Conservation (phyloP, 495 filamentous ascomycete species). For the Staphylotrichum tortipilum region DNA sequence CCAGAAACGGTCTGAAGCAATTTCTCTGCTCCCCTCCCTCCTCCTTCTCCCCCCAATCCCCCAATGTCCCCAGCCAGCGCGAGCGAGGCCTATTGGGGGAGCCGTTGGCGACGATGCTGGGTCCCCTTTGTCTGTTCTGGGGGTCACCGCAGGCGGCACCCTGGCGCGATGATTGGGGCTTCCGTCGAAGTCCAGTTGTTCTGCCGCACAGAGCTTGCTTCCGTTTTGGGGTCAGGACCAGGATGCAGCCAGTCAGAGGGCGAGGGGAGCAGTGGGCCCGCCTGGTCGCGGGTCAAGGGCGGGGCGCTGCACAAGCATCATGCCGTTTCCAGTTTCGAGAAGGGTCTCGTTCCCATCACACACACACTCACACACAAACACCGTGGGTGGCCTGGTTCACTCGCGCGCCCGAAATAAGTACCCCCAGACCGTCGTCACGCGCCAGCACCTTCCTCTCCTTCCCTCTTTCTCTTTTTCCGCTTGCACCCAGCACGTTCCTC, state of each 20-base stretch:
- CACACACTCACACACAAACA: not conserved
- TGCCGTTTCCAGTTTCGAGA: conserved; percentile 9
- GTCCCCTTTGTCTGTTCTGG: conserved; percentile 15
- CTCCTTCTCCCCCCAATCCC: no score
- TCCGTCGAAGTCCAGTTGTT: not conserved
- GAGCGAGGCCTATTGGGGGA: conserved; percentile 8
- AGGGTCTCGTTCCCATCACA: not conserved
- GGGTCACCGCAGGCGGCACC: conserved; percentile 1
- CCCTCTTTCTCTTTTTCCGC: conserved; percentile 9
- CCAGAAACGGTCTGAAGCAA: conserved; percentile 28
- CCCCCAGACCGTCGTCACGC: conserved; percentile 14
- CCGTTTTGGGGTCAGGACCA: conserved; percentile 3
- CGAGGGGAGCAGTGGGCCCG: not conserved
- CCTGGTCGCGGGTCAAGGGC: no score
- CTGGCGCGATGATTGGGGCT: not conserved
- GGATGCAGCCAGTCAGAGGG: conserved; percentile 1
- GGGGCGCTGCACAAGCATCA: no score
- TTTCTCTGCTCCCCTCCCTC: no score
- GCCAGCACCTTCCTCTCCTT: conserved; percentile 13
- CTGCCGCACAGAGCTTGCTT: conserved; percentile 1
- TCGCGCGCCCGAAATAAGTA: conserved; percentile 26
- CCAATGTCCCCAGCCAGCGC: no score
- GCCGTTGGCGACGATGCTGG: no score
- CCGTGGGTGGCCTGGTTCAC: conserved; percentile 8
- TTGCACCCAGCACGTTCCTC: conserved; percentile 15